Base-by-base conservation (phyloP, 2,329 filamentous ascomycete species). In the Parasarocladium wereldwijsianum region DNA sequence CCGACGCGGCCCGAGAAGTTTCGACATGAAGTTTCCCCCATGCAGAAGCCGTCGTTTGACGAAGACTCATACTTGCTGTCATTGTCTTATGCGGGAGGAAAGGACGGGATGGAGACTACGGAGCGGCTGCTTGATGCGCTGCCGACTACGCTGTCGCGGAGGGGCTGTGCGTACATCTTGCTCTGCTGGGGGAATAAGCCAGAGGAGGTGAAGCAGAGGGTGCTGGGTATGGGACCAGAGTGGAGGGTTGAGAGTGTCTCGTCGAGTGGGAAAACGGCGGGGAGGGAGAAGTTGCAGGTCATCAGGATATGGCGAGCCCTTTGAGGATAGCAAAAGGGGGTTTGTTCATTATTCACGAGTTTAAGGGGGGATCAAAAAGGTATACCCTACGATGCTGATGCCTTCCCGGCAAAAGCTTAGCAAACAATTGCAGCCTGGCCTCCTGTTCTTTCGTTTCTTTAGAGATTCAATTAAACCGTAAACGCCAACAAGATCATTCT, bases 221-320 rank as follows among this genome's bases (percentile, higher is more conserved):
- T 90, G 36, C 54, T 39, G 20, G 39, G 39, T 3, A 71, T 79
- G 10, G 58, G 57, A 0, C 35, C 43, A 0, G 49, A 43, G 15
- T 96, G 87, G 90, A 63, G 52, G 36, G 82, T 71, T 8, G 74
- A 85, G 49, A 82, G 70, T 12, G 85, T 93, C 4, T 78, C 81
- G 6, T 68, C 65, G 32, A 94, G 84, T 52, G 87, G 87, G 28
- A 84, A 77, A 60, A 73, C 79, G 51, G 87, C 80, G 17, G 90
- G 90, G 0, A 93, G 87, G 86, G 90, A 98, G 60, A 92, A 80
- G 57, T 60, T 98, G 52, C 77, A 85, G 46, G 79, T 98, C 43
- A 60, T 96, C 42, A 71, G 86, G 48, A 80, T 93, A 48, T 93
- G 83, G 80, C 70, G 72, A 44, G 61, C 61, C n/a, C 38, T 43